Evolutionary conservation across 192 early-diverging fungal genomes (phyloP).

Genomic region (Rhizoclosmatium globosum): DNA sequence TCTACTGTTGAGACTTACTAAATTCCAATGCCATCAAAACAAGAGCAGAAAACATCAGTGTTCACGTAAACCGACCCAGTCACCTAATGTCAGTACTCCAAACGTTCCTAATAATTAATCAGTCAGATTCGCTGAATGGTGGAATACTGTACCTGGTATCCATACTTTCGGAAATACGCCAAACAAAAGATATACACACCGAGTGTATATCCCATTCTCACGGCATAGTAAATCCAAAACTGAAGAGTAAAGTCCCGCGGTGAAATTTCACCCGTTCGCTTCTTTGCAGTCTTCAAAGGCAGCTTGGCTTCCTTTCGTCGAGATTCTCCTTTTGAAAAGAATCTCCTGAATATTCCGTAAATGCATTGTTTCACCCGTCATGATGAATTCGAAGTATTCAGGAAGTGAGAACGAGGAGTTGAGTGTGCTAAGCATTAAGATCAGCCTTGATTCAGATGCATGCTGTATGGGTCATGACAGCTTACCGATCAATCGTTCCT

Average conservation of each 20-base stretch:
- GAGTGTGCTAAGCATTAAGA: background rate
- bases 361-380: background rate
- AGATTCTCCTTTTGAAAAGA: background rate
- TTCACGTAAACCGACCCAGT: background rate
- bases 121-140: too few species aligned
- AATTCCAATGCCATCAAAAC: background rate
- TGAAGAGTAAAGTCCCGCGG: background rate
- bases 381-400: slow-evolving; percentile 10
- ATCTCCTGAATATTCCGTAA: background rate
- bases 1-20: background rate
- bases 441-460: background rate
- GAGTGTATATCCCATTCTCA: background rate
- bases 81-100: background rate
- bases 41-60: slow-evolving; percentile 1
- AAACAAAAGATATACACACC: background rate
- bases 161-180: slow-evolving; percentile 1
- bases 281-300: background rate
- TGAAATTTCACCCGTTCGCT: background rate
- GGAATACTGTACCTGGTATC: background rate
- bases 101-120: too few species aligned
- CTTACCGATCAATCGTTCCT: background rate
- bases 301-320: background rate
- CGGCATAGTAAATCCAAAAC: background rate
- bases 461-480: background rate
- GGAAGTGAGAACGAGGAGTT: background rate